These are phyloP conservation scores for Boletus patriciae DNA, from an alignment of 768 basidiomycete genomes.

Conservation along the genomic window DNA sequence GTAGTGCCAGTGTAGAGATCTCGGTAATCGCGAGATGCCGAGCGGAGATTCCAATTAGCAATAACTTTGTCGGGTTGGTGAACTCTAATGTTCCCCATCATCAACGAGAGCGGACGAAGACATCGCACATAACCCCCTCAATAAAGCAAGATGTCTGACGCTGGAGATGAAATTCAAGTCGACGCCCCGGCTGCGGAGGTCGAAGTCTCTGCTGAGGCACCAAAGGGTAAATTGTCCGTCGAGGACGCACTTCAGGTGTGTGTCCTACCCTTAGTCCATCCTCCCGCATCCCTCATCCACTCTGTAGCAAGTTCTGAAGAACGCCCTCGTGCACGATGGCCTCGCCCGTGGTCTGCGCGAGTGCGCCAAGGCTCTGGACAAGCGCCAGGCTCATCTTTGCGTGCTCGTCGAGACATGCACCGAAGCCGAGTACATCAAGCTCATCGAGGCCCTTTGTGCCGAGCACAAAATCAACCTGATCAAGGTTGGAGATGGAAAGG, in stretches of 20 bases:
- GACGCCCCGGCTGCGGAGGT: conserved; percentile 64
- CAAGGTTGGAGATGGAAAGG: conserved; percentile 98
- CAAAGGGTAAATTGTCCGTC: conserved; percentile 93
- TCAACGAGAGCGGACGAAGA: conserved; percentile 97
- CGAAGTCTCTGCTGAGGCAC: conserved; percentile 84
- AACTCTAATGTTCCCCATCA: conserved; percentile 64
- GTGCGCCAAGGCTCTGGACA: conserved; percentile 97
- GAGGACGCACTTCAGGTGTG: conserved; percentile 89
- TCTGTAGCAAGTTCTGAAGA: conserved; percentile 95
- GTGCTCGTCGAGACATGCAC: conserved; percentile 99
- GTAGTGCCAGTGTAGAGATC: not conserved
- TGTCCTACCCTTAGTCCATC: not conserved
- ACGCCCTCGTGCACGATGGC: conserved; percentile 96
- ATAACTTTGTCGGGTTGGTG: conserved; percentile 28
- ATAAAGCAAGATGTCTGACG: conserved; percentile 83
- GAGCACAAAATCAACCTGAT: conserved; percentile 99
- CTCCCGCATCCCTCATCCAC: not conserved
- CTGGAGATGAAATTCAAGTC: conserved; percentile 91
- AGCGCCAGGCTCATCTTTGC: conserved; percentile 97
- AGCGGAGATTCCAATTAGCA: conserved; percentile 51
- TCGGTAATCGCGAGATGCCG: conserved; percentile 47
- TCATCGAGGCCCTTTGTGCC: conserved; percentile 98
- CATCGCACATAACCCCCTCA: conserved; percentile 44
- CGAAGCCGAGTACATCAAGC: conserved; percentile 99
- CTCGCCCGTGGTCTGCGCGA: conserved; percentile 98